A percentile compares a stretch with the other conserved stretches of the same genome.
These are phyloP conservation scores for Urochloa ruziziensis DNA, from an alignment of 176 grass and related monocot species.

Conservation along the genomic window DNA sequence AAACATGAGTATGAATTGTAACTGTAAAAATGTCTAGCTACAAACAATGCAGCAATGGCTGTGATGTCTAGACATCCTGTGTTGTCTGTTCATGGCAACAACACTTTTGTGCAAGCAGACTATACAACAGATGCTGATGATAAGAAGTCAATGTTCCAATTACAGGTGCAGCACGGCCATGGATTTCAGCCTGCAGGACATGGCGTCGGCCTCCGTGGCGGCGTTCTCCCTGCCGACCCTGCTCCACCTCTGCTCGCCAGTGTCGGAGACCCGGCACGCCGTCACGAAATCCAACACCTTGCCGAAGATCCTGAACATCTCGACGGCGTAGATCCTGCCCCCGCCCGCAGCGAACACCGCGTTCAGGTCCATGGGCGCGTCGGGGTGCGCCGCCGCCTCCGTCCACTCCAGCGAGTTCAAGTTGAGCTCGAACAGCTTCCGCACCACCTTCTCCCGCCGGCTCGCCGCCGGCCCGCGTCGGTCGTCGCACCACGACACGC, in stretches of 20 bases:
- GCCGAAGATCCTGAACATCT: slow-evolving; percentile 97
- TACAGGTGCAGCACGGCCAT: slow-evolving; percentile 64
- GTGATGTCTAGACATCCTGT: not conserved
- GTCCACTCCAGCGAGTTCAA: slow-evolving; percentile 46
- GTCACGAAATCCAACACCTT: slow-evolving; percentile 89
- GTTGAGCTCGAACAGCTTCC: slow-evolving; percentile 86
- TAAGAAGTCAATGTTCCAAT: not conserved
- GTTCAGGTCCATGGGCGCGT: slow-evolving; percentile 92
- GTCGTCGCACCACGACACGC: slow-evolving; percentile 85
- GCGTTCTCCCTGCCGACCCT: slow-evolving; percentile 59
- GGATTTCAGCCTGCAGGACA: slow-evolving; percentile 74
- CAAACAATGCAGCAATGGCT: slow-evolving; percentile 28
- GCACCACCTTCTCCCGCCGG: slow-evolving; percentile 75
- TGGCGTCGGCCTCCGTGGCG: slow-evolving; percentile 55
- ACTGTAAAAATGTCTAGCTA: not conserved
- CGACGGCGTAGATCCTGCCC: slow-evolving; percentile 63
- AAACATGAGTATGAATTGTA: not conserved
- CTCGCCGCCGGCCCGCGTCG: slow-evolving; percentile 43
- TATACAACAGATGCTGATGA: not conserved
- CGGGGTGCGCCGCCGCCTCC: slow-evolving; percentile 72
- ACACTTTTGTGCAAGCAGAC: slow-evolving; percentile 5
- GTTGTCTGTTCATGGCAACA: not conserved
- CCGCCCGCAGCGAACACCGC: slow-evolving; percentile 47
- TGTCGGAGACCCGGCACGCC: slow-evolving; percentile 44
- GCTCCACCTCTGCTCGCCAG: slow-evolving; percentile 53